Percentiles rank a stretch among this genome's conserved stretches.
These are phyloP conservation scores for Aspergillus tanneri DNA, from an alignment of 2,329 filamentous ascomycete species.

Conservation along the genomic window DNA sequence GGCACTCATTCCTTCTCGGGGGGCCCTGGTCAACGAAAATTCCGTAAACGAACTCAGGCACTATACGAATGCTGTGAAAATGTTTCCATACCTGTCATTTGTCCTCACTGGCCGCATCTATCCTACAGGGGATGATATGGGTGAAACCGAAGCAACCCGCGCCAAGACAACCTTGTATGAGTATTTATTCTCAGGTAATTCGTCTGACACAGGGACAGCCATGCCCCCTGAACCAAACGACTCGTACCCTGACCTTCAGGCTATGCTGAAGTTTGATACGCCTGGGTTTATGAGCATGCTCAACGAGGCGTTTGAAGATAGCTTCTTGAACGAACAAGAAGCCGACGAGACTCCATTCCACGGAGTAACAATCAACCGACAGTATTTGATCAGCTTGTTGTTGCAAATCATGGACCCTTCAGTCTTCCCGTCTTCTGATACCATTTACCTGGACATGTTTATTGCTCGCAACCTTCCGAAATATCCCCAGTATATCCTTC, in stretches of 20 bases:
- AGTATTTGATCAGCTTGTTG: conserved; percentile 88
- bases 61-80: conserved; percentile 72
- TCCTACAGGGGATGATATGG: conserved; percentile 74
- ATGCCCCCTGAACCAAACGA: conserved; percentile 58
- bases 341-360: conserved; percentile 57
- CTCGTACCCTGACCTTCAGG: conserved; percentile 79
- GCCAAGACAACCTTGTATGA: conserved; percentile 90
- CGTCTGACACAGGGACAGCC: conserved; percentile 15
- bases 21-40: conserved; percentile 38
- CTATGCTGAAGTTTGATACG: conserved; percentile 84
- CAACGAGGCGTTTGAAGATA: conserved; percentile 96
- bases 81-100: conserved; percentile 94
- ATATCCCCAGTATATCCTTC: conserved; percentile 90
- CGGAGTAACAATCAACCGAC: conserved; percentile 73
- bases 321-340: conserved; percentile 80
- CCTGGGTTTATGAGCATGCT: conserved; percentile 91
- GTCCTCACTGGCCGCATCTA: conserved; percentile 87
- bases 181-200: conserved; percentile 84
- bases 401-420: conserved; percentile 79
- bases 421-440: conserved; percentile 73
- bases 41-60: conserved; percentile 57
- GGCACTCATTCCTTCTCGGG: conserved; percentile 36
- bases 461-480: conserved; percentile 94
- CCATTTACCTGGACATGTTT: conserved; percentile 97
- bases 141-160: conserved; percentile 67